Evolutionary conservation across 2,329 filamentous ascomycete species (phyloP), one percentile per base, ranked within the genome.

Genomic region (Exophiala alcalophila): DNA sequence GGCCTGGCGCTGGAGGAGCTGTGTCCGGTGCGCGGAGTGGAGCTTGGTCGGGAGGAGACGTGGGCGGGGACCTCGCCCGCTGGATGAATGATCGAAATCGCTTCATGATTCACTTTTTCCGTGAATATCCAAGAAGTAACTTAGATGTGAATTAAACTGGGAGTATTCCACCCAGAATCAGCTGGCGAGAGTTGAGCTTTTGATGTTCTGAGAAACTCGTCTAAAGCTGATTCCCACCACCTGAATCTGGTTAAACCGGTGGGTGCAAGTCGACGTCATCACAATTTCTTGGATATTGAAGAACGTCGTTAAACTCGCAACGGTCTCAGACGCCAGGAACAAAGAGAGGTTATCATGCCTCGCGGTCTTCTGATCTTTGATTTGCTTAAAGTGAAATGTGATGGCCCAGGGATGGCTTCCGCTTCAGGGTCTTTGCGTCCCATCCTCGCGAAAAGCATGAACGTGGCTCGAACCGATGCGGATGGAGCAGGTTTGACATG

Each of bases 391-490:
- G 21, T 36, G 14, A 11, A 30, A 10, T 23, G 7, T 14, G 8
- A 16, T 9, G 33, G 25, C 27, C 14, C 31, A 29, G 34, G 10
- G 26, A 33, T 32, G n/a, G 6, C 11, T 20, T 40, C 32, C 11
- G 40, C 14, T 35, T 16, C 43, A 33, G 25, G 20, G 30, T 25
- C 36, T 32, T 31, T 20, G 7, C 12, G 3, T n/a, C 16, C 25
- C 15, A 27, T 38, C 15, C 16, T 32, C 29, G 24, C 16, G 32
- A 16, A 32, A 10, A 9, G 37, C 11, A 41, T 18, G 27, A 44
- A 40, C 32, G 41, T 44, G 40, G 46, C 46, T 44, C 46, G 40
- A 41, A 40, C 46, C 45, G 34, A 40, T 27, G 40, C 35, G 18
- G 45, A 30, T 14, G 29, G 16, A 31, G 14, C 39, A 39, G 18